phyloP scores from a whole-genome alignment of 495 filamentous ascomycete genomes.

The Aspergillus conjunctus region DNA sequence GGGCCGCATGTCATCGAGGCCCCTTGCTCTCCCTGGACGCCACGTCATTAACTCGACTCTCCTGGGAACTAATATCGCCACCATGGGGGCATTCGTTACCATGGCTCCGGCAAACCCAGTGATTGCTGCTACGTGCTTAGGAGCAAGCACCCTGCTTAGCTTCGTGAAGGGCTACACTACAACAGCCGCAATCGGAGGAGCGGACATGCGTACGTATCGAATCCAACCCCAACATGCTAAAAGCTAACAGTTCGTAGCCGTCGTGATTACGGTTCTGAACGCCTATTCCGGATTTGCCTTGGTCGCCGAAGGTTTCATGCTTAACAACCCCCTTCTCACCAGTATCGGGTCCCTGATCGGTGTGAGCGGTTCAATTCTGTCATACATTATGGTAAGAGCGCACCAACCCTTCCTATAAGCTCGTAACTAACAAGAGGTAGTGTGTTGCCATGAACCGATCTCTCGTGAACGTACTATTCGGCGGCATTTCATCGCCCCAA shows the following conservation, averaged over 20 bases:
- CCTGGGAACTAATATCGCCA: slow-evolving; percentile 69
- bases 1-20: slow-evolving; percentile 73
- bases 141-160: slow-evolving; percentile 70
- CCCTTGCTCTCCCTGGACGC: slow-evolving; percentile 65
- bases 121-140: slow-evolving; percentile 72
- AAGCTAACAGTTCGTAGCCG: slow-evolving; percentile 41
- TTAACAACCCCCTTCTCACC: slow-evolving; percentile 78
- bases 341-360: slow-evolving; percentile 80
- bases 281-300: slow-evolving; percentile 84
- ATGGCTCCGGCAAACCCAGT: slow-evolving; percentile 72
- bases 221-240: too few species aligned
- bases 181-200: slow-evolving; percentile 80
- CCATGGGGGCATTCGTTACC: slow-evolving; percentile 76
- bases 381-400: slow-evolving; percentile 63
- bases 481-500: slow-evolving; percentile 65
- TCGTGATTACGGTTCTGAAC: slow-evolving; percentile 83
- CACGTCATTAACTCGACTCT: slow-evolving; percentile 71
- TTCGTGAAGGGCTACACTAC: slow-evolving; percentile 83
- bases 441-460: slow-evolving; percentile 85
- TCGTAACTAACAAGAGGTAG: slow-evolving; percentile 33
- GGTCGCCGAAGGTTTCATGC: slow-evolving; percentile 83
- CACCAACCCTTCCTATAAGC: background rate
- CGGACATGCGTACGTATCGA: slow-evolving; percentile 66
- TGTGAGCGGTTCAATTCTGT: slow-evolving; percentile 78
- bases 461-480: slow-evolving; percentile 78